A percentile compares a stretch with the other conserved stretches of the same genome.
Conservation (phyloP, 2,329 filamentous ascomycete species). For the Aureobasidium sp. region DNA sequence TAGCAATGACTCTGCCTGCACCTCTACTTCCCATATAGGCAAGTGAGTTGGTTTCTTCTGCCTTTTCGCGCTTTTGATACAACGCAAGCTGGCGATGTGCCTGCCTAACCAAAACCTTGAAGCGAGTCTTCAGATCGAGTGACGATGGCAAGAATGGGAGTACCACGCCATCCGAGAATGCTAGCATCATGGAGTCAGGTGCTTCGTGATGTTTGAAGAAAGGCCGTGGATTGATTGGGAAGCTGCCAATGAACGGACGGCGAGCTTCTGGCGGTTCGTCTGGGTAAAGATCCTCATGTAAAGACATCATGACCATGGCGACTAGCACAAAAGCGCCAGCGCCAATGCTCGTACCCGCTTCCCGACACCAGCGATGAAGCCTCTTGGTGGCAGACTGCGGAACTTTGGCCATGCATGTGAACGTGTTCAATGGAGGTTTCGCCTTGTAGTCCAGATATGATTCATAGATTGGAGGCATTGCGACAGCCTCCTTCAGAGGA, state of each 20-base stretch:
- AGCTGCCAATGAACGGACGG: slow-evolving; percentile 37
- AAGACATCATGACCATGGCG: slow-evolving; percentile 41
- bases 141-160: slow-evolving; percentile 35
- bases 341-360: slow-evolving; percentile 34
- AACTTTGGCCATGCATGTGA: slow-evolving; percentile 28
- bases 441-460: slow-evolving; percentile 34
- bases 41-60: slow-evolving; percentile 18
- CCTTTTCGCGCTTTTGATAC: slow-evolving; percentile 38
- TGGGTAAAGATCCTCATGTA: slow-evolving; percentile 32
- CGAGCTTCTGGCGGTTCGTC: slow-evolving; percentile 24
- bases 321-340: slow-evolving; percentile 41
- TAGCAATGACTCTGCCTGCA: slow-evolving; percentile 36
- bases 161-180: slow-evolving; percentile 41
- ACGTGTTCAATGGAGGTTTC: slow-evolving; percentile 33
- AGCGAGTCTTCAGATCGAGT: slow-evolving; percentile 31
- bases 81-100: slow-evolving; percentile 37
- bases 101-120: slow-evolving; percentile 33
- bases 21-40: slow-evolving; percentile 30
- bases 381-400: slow-evolving; percentile 27
- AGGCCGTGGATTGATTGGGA: slow-evolving; percentile 41
- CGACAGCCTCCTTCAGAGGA: slow-evolving; percentile 15
- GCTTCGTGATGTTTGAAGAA: slow-evolving; percentile 34
- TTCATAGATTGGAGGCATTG: slow-evolving; percentile 27
- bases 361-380: slow-evolving; percentile 34
- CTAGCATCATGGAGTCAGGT: slow-evolving; percentile 40